phyloP scores from a whole-genome alignment of 2,329 filamentous ascomycete species.

The Basipetospora chlamydospora region DNA sequence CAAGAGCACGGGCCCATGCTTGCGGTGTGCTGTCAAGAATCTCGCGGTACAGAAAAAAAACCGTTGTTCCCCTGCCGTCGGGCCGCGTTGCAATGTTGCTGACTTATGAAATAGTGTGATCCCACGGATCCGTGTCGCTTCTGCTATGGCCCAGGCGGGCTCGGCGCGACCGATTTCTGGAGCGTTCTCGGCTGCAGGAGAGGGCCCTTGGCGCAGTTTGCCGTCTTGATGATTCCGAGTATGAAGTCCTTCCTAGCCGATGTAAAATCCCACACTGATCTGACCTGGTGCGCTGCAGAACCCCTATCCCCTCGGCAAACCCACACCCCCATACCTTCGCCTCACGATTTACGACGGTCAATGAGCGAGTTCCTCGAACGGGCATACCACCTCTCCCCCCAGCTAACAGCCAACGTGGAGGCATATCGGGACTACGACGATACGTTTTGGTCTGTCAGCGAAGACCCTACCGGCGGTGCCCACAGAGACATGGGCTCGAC shows the following conservation, averaged over 20 bases:
- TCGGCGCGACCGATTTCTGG: conserved; percentile 18
- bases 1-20: conserved; percentile 30
- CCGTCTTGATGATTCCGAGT: conserved; percentile 5
- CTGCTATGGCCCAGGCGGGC: background rate
- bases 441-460: conserved; percentile 43
- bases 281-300: no score
- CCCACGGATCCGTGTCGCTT: conserved; percentile 2
- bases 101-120: conserved; percentile 1
- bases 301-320: conserved; percentile 32
- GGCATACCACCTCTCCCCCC: conserved; percentile 26
- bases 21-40: conserved; percentile 33
- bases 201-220: conserved; percentile 22
- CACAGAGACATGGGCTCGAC: background rate
- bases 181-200: conserved; percentile 35
- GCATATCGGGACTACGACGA: conserved; percentile 37
- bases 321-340: conserved; percentile 35
- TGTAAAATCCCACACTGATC: no score
- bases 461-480: conserved; percentile 14
- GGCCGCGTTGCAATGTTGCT: no score
- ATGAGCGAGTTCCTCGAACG: conserved; percentile 38
- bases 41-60: conserved; percentile 34
- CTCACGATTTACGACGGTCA: conserved; percentile 30
- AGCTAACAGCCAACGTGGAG: conserved; percentile 25
- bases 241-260: background rate
- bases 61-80: no score